Evolutionary conservation across 2,329 filamentous ascomycete species (phyloP), one percentile per base, ranked within the genome.

Genomic region (Calcarisporium arbuscula): DNA sequence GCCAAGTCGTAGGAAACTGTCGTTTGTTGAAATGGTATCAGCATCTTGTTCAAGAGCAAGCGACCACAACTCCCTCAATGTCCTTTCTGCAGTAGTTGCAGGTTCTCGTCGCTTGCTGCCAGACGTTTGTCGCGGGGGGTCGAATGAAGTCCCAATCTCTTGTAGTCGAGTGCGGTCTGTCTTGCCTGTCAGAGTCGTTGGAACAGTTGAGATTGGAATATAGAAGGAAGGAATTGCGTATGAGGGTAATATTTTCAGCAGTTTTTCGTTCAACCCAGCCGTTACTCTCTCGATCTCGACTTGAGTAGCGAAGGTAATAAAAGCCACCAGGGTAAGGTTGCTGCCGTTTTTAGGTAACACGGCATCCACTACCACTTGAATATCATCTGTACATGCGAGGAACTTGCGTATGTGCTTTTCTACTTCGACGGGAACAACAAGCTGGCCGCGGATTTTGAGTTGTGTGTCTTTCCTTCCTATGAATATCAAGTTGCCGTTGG

Each of bases 211-310:
- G 26, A 36, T 14, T 5, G 34, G 28, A 26, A 36, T 36, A 19
- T 32, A 36, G 20, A 26, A 31, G 23, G 34, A 36, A 15, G 34
- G 34, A 32, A 36, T 31, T 16, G 34, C 34, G 19, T 36, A 36
- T 19, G 12, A 8, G 7, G 34, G 34, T 9, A 36, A 14, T 8
- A 31, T 14, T n/a, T 20, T 11, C 25, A 5, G 10, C 5, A 36
- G 34, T 18, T 20, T 36, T 8, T 27, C 28, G n/a, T 26, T 31
- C 9, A 27, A 19, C 15, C 28, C 2, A 36, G 8, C 14, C 7
- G 16, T 14, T 20, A 28, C 19, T 27, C 14, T 14, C 10, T 9
- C 14, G 10, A 25, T 25, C 10, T 25, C 22, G 10, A 10, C 14
- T 14, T 25, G 10, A 25, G 22, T 25, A 25, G 14, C 22, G 10